Conservation (phyloP, 768 basidiomycete species). For the Boletus pseudopeckii region DNA sequence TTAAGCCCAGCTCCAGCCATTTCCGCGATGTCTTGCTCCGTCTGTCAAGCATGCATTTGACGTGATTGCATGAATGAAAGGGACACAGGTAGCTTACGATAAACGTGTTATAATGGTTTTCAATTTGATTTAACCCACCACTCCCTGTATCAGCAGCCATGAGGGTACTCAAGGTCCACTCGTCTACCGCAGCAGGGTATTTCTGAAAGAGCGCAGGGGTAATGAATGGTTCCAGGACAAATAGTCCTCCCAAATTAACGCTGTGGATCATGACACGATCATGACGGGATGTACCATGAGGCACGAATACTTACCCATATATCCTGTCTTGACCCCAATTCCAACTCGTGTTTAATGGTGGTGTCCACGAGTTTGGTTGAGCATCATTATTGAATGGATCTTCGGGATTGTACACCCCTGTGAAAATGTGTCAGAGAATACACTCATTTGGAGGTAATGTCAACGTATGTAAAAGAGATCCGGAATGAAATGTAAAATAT, state of each 20-base stretch:
- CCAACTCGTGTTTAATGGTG: conserved; percentile 75
- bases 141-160: conserved; percentile 63
- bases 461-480: background rate
- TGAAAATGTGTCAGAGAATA: conserved; percentile 4
- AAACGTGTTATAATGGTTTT: conserved; percentile 79
- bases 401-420: conserved; percentile 65
- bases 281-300: background rate
- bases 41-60: conserved; percentile 41
- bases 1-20: conserved; percentile 88
- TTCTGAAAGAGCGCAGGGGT: conserved; percentile 59
- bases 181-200: conserved; percentile 56
- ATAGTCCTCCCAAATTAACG: conserved; percentile 73
- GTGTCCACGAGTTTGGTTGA: conserved; percentile 75
- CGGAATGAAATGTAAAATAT: background rate
- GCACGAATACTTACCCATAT: conserved; percentile 45
- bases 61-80: background rate
- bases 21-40: conserved; percentile 83
- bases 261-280: conserved; percentile 28
- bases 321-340: conserved; percentile 60
- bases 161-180: conserved; percentile 62
- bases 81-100: conserved; percentile 49
- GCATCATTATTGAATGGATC: conserved; percentile 77
- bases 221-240: conserved; percentile 80
- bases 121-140: conserved; percentile 65
- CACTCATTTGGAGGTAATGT: background rate